These are phyloP conservation scores for Phialophora expanda DNA, from an alignment of 2,329 filamentous ascomycete genomes.

Conservation along the genomic window DNA sequence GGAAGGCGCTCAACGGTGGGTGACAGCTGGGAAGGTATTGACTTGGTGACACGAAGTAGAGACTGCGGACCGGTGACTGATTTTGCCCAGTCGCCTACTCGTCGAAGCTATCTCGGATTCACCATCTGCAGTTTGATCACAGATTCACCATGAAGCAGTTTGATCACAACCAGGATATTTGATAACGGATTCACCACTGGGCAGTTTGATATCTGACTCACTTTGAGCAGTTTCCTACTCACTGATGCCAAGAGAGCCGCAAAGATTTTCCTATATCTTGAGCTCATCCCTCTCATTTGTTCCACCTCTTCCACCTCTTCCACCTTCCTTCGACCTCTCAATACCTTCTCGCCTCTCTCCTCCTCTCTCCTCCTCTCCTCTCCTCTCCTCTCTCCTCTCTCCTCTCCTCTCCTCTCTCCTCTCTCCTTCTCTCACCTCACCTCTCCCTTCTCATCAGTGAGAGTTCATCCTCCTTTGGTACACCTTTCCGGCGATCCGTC, in stretches of 20 bases:
- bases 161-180: too few relatives aligned
- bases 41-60: background rate
- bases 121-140: background rate
- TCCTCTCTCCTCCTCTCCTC: background rate
- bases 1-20: too few relatives aligned
- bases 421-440: too few relatives aligned
- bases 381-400: too few relatives aligned
- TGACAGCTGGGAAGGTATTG: background rate
- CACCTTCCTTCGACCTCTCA: background rate
- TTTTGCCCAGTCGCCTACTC: background rate
- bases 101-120: background rate
- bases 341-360: background rate
- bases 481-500: background rate
- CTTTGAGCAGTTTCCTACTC: background rate
- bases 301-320: background rate
- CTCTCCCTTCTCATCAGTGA: too few relatives aligned
- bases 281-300: too few relatives aligned
- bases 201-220: background rate
- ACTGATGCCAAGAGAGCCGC: background rate
- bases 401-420: too few relatives aligned
- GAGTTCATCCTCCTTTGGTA: too few relatives aligned
- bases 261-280: background rate
- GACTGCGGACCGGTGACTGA: background rate
- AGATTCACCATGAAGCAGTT: too few relatives aligned
- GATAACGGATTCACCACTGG: too few relatives aligned